A percentile compares a stretch with the other conserved stretches of the same genome.
Conservation (phyloP, 2,329 filamentous ascomycete genomes). For the Fusarium verrucosum region DNA sequence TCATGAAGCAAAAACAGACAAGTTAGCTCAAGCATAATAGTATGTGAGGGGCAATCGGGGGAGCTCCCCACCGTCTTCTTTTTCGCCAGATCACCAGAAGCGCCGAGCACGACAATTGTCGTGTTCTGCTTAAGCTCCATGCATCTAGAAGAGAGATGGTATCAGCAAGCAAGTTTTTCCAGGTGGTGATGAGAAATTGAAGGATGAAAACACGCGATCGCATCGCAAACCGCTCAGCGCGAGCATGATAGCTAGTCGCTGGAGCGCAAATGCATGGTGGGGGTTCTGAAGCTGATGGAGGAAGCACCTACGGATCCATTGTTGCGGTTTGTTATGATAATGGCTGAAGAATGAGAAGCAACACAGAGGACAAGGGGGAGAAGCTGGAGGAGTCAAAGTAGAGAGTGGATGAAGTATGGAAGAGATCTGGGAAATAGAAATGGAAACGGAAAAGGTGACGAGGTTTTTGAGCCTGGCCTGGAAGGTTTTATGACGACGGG, state of each 20-base stretch:
- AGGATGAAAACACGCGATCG: constrained; percentile 5
- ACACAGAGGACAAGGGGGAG: constrained; percentile 2
- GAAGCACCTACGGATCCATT: constrained; percentile 43
- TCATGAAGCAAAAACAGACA: constrained; percentile 27
- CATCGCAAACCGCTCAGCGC: constrained; percentile 33
- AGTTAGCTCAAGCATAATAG: constrained; percentile 35
- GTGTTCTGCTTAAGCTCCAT: constrained; percentile 99
- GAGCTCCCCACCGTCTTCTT: constrained; percentile 88
- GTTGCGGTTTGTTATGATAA: constrained; percentile 33
- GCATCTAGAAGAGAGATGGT: constrained; percentile 51
- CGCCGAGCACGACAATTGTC: constrained; percentile 93
- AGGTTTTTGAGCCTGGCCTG: constrained; percentile 29
- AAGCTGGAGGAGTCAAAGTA: constrained; percentile 3
- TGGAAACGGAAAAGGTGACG: constrained; percentile 35
- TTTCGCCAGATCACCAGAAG: constrained; percentile 97
- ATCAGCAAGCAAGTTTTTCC: constrained; percentile 27
- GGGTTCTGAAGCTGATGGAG: constrained; percentile 35
- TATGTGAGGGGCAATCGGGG: constrained; percentile 22
- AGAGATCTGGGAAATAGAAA: constrained; percentile 28
- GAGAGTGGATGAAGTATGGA: constrained; percentile 28
- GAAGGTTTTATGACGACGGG: constrained; percentile 46
- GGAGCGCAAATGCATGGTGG: constrained; percentile 35
- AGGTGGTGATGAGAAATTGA: background rate
- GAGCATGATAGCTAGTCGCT: constrained; percentile 30
- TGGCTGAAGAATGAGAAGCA: constrained; percentile 10